Evolutionary conservation across 164 flowering plant genomes (phyloP), one percentile per base, ranked within the genome.

Genomic region (Nymphaea colorata): DNA sequence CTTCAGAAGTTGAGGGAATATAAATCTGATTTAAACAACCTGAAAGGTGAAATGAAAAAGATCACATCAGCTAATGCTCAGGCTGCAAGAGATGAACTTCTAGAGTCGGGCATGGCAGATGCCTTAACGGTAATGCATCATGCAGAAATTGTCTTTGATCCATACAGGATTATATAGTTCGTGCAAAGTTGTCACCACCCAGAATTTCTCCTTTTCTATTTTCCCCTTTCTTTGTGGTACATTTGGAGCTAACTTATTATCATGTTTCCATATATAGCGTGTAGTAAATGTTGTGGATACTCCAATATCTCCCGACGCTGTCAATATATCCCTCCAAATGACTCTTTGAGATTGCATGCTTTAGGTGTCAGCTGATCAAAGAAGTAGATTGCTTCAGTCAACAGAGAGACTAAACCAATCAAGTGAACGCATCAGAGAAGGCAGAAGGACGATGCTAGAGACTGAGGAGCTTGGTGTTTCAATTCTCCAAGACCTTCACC

Each of bases 21-120:
- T 69, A 90, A 88, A 71, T 84, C 93, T 69, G 98, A 92, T 80
- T 77, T 90, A 70, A 90, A 87, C 82, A 88, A 82, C 76, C 72
- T 90, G 78, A 92, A 89, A 79, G 81, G 73, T 76, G 90, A 86
- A 71, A 84, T 87, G 43, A 92, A 92, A 78, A 81, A 85, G 71
- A 77, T 86, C 59, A 72, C 82, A 60, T 82, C 90, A 60, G 81
- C 82, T 62, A 86, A 78, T 76, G 67, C 76, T 42, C 78, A 75
- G 62, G 72, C 87, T 79, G 83, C 84, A 14, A 79, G 98, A 65
- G 96, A 93, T 73, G 91, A 90, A 42, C 76, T 93, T 75, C 73
- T 93, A 79, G 95, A 93, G 73, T 83, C 98, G 3, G 98, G 98
- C 76, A 82, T 87, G 91, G 89, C 90, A 59, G 96, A 92, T 79